These are phyloP conservation scores for Apiotrichum akiyoshidainum DNA, from an alignment of 1,284 basidiomycete species.

Conservation along the genomic window DNA sequence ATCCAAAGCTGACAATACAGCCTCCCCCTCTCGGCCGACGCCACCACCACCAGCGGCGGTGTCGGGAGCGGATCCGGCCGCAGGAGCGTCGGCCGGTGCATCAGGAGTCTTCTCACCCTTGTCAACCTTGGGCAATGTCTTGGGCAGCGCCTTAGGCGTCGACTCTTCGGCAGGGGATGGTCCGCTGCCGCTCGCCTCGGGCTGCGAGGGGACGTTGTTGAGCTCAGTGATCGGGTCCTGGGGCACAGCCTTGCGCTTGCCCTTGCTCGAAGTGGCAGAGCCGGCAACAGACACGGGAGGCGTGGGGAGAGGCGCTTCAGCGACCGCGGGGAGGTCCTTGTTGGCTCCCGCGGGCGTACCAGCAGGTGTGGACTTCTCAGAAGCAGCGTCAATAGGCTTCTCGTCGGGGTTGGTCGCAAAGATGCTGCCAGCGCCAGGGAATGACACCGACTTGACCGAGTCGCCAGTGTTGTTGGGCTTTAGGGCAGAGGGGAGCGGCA, in stretches of 20 bases:
- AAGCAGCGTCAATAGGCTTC: background rate
- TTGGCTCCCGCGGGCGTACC: background rate
- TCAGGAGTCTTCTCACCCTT: background rate
- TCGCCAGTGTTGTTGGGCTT: background rate
- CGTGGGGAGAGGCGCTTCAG: background rate
- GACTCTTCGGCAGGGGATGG: background rate
- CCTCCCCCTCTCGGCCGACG: no score
- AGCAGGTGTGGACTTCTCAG: background rate
- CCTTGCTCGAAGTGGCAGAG: background rate
- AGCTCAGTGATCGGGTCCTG: background rate
- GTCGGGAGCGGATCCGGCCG: background rate
- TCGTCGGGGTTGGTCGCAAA: background rate
- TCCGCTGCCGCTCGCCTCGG: no score
- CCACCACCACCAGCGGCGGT: background rate
- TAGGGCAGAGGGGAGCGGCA: background rate
- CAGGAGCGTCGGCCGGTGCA: background rate
- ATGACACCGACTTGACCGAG: background rate
- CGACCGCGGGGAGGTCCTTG: background rate
- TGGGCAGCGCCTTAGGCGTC: no score
- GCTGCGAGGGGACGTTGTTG: no score
- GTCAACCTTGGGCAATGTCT: background rate
- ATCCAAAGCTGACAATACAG: no score
- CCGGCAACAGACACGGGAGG: background rate
- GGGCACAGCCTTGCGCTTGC: conserved; percentile 7
- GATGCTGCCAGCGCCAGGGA: background rate